Conservation (phyloP, 2,329 filamentous ascomycete genomes). For the Colletotrichum neosansevieriae region DNA sequence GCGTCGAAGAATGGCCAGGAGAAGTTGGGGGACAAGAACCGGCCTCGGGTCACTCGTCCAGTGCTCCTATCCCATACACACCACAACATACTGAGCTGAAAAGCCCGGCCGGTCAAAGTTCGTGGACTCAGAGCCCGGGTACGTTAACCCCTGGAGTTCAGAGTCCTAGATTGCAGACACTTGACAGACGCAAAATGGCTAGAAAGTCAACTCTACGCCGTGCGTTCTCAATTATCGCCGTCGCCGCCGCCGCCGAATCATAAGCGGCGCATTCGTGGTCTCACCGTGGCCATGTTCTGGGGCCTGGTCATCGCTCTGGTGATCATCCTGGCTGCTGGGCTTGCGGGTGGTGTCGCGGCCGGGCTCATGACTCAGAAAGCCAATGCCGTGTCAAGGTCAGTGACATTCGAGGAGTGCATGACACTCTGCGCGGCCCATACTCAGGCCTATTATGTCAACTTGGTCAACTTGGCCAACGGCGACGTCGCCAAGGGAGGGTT, state of each 20-base stretch:
- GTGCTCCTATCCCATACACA: constrained; percentile 14
- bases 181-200: constrained; percentile 9
- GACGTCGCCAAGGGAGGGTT: constrained; percentile 18
- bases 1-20: background rate
- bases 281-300: constrained; percentile 42
- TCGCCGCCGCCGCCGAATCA: background rate
- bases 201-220: background rate
- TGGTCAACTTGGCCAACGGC: constrained; percentile 19
- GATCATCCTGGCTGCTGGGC: constrained; percentile 39
- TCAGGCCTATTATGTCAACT: constrained; percentile 14
- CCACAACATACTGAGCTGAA: background rate
- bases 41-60: constrained; percentile 2
- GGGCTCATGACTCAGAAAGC: constrained; percentile 38
- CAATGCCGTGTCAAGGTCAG: constrained; percentile 8
- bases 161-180: background rate
- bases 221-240: background rate
- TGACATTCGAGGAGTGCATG: constrained; percentile 42
- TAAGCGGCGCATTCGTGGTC: constrained; percentile 37
- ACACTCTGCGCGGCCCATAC: constrained; percentile 41
- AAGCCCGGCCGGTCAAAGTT: background rate
- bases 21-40: background rate
- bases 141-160: background rate
- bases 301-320: constrained; percentile 34
- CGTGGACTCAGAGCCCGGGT: background rate
- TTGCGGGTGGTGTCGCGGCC: constrained; percentile 42